Base-by-base conservation (phyloP, 176 grass and related monocot genomes). In the Rhipidocladum racemiflorum region DNA sequence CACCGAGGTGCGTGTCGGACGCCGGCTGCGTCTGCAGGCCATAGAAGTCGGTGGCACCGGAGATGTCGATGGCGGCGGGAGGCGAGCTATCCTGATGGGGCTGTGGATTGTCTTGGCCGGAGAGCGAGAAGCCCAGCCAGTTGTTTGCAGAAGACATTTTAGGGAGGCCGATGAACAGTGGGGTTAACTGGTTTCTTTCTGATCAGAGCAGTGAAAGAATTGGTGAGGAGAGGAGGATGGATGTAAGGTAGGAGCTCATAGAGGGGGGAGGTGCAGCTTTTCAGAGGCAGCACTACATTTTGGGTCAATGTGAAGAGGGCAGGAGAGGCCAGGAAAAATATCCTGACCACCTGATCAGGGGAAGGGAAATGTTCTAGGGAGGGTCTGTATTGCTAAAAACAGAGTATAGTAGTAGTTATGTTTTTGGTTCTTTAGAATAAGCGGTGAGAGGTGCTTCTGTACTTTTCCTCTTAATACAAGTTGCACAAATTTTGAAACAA, bases 101-200 rank as follows among this genome's bases (percentile, higher is more conserved):
- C 67, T 91, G 89, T 46, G 80, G 75, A 39, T 71, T 76, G 20
- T 94, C 92, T 80, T 94, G 89, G 20, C 83, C 81, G 7, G 86
- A 91, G 54, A 94, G 86, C 12, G 92, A 94, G 84, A 94, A 94
- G 30, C 76, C 89, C 20, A 94, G 43, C 92, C 92, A 94, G 84
- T 94, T 86, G 81, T 94, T 94, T 16, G 79, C 50, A 35, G 92
- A 94, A 77, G 89, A 81, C 89, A 94, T 94, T 74, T 30, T 32
- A 24, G 13, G 42, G 46, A 18, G 67, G 15, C 25, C 30, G 84
- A 36, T 82, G 48, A 61, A 74, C 79, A 90, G 60, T 65, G 24
- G 36, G 61, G 39, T 61, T 9, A 39, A 7, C 7, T 61, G 59
- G 32, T 53, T 68, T 49, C 21, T 50, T 72, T 72, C 36, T 61